Conservation (phyloP, 2,329 filamentous ascomycete species). For the Epichloe typhina region DNA sequence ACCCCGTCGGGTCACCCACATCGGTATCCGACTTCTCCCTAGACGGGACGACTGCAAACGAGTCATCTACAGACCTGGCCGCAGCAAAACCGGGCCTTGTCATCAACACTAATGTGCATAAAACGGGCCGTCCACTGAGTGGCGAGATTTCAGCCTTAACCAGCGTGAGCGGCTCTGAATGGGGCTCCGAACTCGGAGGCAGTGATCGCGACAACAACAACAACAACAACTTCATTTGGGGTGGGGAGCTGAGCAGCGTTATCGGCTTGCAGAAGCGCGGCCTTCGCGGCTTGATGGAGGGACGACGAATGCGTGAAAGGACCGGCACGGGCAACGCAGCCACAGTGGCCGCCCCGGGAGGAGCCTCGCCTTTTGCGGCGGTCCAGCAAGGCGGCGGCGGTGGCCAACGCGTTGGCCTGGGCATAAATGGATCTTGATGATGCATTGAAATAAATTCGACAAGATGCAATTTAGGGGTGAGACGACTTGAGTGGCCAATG, state of each 20-base stretch:
- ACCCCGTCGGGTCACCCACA: conserved; percentile 24
- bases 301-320: conserved; percentile 69
- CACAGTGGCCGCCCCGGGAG: conserved; percentile 11
- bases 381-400: conserved; percentile 13
- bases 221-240: conserved; percentile 47
- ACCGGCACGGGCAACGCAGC: conserved; percentile 29
- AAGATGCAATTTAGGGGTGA: too few species aligned
- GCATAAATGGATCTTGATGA: conserved; percentile 34
- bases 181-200: conserved; percentile 41
- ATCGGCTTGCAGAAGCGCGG: conserved; percentile 94
- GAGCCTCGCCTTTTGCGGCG: conserved; percentile 5
- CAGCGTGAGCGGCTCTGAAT: conserved; percentile 41
- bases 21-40: conserved; percentile 22
- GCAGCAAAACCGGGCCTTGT: conserved; percentile 27
- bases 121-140: conserved; percentile 25
- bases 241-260: conserved; percentile 70
- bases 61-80: conserved; percentile 18
- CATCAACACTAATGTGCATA: conserved; percentile 33
- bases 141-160: conserved; percentile 37
- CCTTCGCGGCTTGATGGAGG: conserved; percentile 86
- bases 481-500: too few species aligned
- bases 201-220: conserved; percentile 30
- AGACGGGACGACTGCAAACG: conserved; percentile 16
- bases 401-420: conserved; percentile 34
- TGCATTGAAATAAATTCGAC: background rate